phyloP scores from a whole-genome alignment of 331 rosid genomes.

The Dryas integrifolia region DNA sequence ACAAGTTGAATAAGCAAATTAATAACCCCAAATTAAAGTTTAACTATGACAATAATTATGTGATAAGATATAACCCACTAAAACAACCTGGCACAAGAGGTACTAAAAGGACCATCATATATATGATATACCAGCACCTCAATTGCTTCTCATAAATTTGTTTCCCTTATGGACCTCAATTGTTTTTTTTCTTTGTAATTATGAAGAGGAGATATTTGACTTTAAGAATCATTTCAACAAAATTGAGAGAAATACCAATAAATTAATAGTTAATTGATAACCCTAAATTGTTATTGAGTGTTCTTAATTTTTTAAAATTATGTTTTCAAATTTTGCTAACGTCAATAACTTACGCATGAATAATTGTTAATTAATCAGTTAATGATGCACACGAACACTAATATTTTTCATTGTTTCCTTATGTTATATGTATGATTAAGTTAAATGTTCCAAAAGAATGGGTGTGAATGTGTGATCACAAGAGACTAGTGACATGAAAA shows the following conservation, averaged over 20 bases:
- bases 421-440: background rate
- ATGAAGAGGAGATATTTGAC: no score
- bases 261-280: no score
- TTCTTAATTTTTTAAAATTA: no score
- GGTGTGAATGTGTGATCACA: conserved; percentile 5
- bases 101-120: background rate
- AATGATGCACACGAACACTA: background rate
- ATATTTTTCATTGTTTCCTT: no score
- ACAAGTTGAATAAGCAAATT: conserved; percentile 30
- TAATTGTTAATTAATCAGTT: no score
- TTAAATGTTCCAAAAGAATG: background rate
- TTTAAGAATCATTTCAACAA: no score
- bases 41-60: conserved; percentile 42
- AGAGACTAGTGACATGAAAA: conserved; percentile 14
- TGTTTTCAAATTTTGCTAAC: background rate
- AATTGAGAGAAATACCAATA: no score
- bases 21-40: conserved; percentile 45
- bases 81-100: conserved; percentile 16
- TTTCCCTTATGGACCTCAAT: background rate
- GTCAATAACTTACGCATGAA: background rate
- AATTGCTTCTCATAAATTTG: background rate
- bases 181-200: background rate
- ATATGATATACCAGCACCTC: background rate
- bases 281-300: no score
- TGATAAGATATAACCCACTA: conserved; percentile 26